Evolutionary conservation across 1,284 basidiomycete species (phyloP).

Genomic region (Trichosporon coremiiforme): DNA sequence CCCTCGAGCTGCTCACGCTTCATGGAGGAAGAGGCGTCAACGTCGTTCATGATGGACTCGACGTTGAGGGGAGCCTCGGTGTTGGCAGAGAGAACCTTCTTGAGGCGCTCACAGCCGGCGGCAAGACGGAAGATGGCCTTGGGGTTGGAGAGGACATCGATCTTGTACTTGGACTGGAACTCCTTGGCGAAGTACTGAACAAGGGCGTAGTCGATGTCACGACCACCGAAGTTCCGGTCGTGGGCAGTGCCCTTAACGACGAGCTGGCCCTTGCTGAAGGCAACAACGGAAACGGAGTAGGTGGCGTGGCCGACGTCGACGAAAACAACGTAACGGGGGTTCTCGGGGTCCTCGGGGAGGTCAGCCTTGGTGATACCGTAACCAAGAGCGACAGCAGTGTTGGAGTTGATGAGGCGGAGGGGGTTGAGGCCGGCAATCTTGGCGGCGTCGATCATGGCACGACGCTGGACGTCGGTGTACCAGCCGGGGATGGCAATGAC

Average conservation of each 20-base stretch:
- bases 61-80: constrained; percentile 81
- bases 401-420: constrained; percentile 91
- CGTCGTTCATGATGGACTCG: constrained; percentile 89
- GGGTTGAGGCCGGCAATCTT: constrained; percentile 82
- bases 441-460: constrained; percentile 83
- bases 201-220: constrained; percentile 87
- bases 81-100: constrained; percentile 80
- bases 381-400: constrained; percentile 86
- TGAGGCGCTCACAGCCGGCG: constrained; percentile 73
- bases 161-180: constrained; percentile 92
- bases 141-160: constrained; percentile 83
- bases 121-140: constrained; percentile 88
- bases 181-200: constrained; percentile 82
- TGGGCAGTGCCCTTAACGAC: constrained; percentile 81
- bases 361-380: constrained; percentile 97
- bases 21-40: constrained; percentile 68
- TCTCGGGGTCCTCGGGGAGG: constrained; percentile 74
- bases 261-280: constrained; percentile 89
- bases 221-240: constrained; percentile 87
- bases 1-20: constrained; percentile 66
- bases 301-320: constrained; percentile 90
- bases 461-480: constrained; percentile 88
- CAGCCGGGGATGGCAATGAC: constrained; percentile 92
- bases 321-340: constrained; percentile 81
- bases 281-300: constrained; percentile 79